Base-by-base conservation (phyloP, 1,139 yeast genomes). In the Lizanozyma gosingica region DNA sequence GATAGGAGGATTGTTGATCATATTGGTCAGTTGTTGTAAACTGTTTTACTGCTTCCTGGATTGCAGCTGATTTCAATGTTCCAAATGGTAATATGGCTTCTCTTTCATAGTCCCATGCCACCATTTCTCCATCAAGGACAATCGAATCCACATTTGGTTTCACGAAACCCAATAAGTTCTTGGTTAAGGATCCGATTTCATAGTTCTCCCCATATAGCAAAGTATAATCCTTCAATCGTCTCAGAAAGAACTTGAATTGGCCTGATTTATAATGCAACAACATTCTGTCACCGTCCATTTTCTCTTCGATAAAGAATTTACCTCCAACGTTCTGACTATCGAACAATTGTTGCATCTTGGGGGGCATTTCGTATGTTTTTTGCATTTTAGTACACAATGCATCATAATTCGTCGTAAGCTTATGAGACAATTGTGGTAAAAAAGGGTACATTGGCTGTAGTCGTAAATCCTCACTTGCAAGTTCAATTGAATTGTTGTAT, bases 101-200 rank as follows among this genome's bases (percentile, higher is more conserved):
- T 15, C 78, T 62, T 11, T 69, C 62, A 11, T 75, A 75, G 56
- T 90, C 96, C 75, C 79, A 88, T 0, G 95, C 88, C 1, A 90
- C 80, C 88, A 92, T 84, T 60, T 92, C 98, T 1, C 98, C 97
- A 60, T 92, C 98, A 3, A 92, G 55, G 2, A 92, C 71, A 2
- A 85, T 76, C 33, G 66, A 63, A 14, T 59, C 57, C 2, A 73
- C 69, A 4, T 63, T 58, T 1, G 60, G 59, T 17, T 63, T 59
- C 45, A 80, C 66, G 2, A 75, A 71, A 4, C 68, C 56, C 2
- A 59, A 51, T 33, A 85, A 53, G 49, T 77, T 67, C 39, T 71
- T 73, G 0, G 90, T 73, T n/a, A 85, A 62, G 2, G 83, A 68
- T 0, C 94, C 94, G 2, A 66, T 63, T 37, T 71, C 71, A 8